phyloP scores from a whole-genome alignment of 179 eudicot species.

The Beta lomatogona region DNA sequence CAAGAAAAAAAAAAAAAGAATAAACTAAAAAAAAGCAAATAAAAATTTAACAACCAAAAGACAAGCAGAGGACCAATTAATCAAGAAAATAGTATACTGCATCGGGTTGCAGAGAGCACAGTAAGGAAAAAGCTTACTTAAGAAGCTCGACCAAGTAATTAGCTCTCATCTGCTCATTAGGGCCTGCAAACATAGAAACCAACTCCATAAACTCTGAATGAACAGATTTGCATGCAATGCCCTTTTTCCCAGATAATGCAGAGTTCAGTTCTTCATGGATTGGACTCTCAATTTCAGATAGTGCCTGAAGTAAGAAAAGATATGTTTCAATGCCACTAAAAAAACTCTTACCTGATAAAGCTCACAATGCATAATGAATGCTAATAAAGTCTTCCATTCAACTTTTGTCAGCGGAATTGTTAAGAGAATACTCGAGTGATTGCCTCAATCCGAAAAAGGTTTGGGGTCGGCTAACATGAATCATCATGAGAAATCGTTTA shows the following conservation, averaged over 20 bases:
- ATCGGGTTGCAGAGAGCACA: background rate
- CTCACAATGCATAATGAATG: background rate
- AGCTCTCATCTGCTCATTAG: slow-evolving; percentile 74
- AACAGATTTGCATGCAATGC: slow-evolving; percentile 72
- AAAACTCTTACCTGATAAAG: background rate
- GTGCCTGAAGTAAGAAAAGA: slow-evolving; percentile 45
- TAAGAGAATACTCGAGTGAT: too few species aligned
- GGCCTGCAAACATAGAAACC: slow-evolving; percentile 86
- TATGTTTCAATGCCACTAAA: background rate
- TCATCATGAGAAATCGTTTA: too few species aligned
- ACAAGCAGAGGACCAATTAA: background rate
- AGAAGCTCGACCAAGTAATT: slow-evolving; percentile 51
- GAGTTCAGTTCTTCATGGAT: slow-evolving; percentile 58
- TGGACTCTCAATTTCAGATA: slow-evolving; percentile 69
- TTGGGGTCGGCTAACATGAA: too few species aligned
- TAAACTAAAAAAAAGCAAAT: background rate
- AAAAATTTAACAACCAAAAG: background rate
- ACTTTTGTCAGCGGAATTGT: too few species aligned
- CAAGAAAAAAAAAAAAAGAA: background rate
- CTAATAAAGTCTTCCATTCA: background rate
- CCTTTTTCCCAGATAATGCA: slow-evolving; percentile 51
- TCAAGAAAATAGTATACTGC: background rate
- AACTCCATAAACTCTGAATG: slow-evolving; percentile 75
- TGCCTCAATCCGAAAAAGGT: too few species aligned
- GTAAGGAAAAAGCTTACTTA: slow-evolving; percentile 51